These are phyloP conservation scores for Aspergillus asperescens DNA, from an alignment of 495 filamentous ascomycete species.

Conservation along the genomic window DNA sequence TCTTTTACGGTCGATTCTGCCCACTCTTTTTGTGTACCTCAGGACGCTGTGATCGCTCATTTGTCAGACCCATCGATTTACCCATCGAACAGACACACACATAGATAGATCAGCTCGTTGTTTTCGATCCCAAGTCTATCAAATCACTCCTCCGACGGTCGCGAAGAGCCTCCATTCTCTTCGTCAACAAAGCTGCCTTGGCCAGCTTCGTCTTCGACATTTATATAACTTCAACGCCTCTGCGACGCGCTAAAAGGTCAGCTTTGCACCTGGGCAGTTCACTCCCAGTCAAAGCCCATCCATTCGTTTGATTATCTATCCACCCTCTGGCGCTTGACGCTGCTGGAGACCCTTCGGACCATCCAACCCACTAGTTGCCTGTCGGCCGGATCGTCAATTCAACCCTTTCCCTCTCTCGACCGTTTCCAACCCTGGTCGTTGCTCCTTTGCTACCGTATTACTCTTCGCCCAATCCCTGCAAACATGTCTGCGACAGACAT, in stretches of 20 bases:
- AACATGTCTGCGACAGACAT: constrained; percentile 43
- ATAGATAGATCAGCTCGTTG: constrained; percentile 15
- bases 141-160: constrained; percentile 7
- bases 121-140: constrained; percentile 1
- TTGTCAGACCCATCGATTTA: constrained; percentile 19
- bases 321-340: constrained; percentile 40
- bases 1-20: constrained; percentile 37
- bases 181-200: constrained; percentile 35
- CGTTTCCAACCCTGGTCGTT: constrained; percentile 14
- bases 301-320: constrained; percentile 27
- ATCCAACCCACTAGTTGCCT: constrained; percentile 19
- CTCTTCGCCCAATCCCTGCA: constrained; percentile 18
- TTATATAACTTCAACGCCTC: constrained; percentile 33
- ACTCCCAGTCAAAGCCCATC: constrained; percentile 25
- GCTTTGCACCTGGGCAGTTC: constrained; percentile 27
- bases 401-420: constrained; percentile 15
- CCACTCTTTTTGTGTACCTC: constrained; percentile 26
- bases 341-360: constrained; percentile 33
- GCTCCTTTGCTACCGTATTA: constrained; percentile 14
- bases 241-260: constrained; percentile 39
- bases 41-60: constrained; percentile 21
- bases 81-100: neutral
- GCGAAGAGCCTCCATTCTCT: constrained; percentile 19
- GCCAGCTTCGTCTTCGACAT: constrained; percentile 28
- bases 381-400: constrained; percentile 40